phyloP scores from a whole-genome alignment of 345 rosid species.

The Eucalyptus lansdowneana region DNA sequence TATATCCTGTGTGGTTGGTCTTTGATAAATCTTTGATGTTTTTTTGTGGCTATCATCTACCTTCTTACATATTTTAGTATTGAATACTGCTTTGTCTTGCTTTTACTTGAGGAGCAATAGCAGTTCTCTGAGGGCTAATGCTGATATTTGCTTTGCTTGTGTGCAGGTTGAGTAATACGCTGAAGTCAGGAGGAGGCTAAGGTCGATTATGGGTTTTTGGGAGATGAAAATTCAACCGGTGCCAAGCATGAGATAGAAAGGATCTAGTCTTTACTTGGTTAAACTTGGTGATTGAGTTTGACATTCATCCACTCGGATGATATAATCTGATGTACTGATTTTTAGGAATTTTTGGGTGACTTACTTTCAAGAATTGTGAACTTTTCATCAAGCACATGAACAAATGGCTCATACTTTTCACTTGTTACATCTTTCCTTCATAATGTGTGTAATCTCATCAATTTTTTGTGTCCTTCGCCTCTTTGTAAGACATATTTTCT shows the following conservation, averaged over 20 bases:
- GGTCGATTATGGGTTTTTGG: background rate
- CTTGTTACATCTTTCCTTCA: background rate
- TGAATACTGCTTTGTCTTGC: background rate
- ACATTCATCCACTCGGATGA: background rate
- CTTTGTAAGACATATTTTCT: background rate
- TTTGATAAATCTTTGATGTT: background rate
- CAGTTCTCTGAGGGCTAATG: background rate
- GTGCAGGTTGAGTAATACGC: constrained; percentile 55
- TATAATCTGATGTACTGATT: background rate
- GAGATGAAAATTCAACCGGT: background rate
- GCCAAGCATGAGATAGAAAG: background rate
- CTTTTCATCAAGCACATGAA: background rate
- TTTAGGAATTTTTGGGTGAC: background rate
- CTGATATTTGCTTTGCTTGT: background rate
- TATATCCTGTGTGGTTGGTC: background rate
- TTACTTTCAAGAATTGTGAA: background rate
- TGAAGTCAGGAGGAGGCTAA: constrained; percentile 27
- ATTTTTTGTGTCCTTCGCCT: background rate
- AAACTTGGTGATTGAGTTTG: background rate
- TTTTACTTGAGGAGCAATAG: background rate
- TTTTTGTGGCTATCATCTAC: background rate
- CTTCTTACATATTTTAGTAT: background rate
- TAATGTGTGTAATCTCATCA: background rate
- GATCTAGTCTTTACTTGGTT: background rate
- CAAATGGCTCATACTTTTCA: background rate